These are phyloP conservation scores for Cladosporium sp. DNA, from an alignment of 2,329 filamentous ascomycete genomes.

Conservation along the genomic window DNA sequence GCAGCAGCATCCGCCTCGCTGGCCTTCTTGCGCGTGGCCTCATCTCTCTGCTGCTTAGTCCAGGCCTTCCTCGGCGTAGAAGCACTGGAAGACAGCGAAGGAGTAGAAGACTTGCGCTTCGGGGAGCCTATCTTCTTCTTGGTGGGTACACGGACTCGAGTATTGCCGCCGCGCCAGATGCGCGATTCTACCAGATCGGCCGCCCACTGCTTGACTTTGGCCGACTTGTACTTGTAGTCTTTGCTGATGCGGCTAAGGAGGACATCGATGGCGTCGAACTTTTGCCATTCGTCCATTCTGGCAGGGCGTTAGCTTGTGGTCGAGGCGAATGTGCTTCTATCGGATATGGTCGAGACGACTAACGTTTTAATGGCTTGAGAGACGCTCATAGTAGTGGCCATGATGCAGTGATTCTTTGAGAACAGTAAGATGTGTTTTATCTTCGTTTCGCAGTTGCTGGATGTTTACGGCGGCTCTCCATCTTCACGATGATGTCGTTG, in stretches of 20 bases:
- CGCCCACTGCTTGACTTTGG: background rate
- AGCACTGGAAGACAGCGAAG: background rate
- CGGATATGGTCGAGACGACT: background rate
- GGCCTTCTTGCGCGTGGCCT: background rate
- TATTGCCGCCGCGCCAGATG: background rate
- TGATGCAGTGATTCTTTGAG: background rate
- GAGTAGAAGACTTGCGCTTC: background rate
- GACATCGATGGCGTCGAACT: background rate
- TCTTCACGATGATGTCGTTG: no score
- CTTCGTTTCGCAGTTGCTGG: no score
- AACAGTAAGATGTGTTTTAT: background rate
- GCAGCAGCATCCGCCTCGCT: background rate
- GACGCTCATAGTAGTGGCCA: background rate
- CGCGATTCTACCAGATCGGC: background rate
- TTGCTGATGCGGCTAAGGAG: background rate
- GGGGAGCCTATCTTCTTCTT: no score
- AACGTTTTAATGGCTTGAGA: background rate
- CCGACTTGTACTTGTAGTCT: background rate
- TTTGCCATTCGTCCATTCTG: background rate
- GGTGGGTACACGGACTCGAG: background rate
- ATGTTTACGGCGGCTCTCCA: no score
- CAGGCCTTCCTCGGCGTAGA: background rate
- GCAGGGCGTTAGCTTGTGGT: background rate
- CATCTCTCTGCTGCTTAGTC: background rate
- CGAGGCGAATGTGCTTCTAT: background rate